Evolutionary conservation across 2,329 filamentous ascomycete genomes (phyloP).

Genomic region (Mycosphaerella sp.): DNA sequence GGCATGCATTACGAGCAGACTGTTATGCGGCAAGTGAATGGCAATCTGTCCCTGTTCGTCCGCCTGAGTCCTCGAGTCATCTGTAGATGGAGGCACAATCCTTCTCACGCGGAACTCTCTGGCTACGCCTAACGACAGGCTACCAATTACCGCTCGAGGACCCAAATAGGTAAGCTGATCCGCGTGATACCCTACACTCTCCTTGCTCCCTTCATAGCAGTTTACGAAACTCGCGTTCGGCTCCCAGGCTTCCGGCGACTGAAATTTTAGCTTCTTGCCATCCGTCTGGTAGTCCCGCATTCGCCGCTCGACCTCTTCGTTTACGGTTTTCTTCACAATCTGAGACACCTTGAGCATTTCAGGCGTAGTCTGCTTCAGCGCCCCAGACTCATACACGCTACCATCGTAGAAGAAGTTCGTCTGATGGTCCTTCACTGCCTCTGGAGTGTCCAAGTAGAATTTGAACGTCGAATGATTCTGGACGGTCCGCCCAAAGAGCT

Average conservation of each 20-base stretch:
- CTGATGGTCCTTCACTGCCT: constrained; percentile 63
- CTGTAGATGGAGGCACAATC: constrained; percentile 51
- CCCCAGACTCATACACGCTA: constrained; percentile 55
- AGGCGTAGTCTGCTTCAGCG: constrained; percentile 67
- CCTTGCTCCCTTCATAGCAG: constrained; percentile 73
- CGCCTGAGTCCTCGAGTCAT: constrained; percentile 35
- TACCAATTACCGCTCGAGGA: constrained; percentile 80
- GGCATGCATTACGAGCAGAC: constrained; percentile 88
- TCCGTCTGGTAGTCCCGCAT: constrained; percentile 62
- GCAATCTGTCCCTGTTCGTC: constrained; percentile 79
- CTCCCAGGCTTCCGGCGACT: constrained; percentile 65
- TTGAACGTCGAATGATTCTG: constrained; percentile 75
- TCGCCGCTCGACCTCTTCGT: constrained; percentile 64
- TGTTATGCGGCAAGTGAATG: constrained; percentile 92
- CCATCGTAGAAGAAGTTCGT: constrained; percentile 85
- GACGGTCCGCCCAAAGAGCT: constrained; percentile 82
- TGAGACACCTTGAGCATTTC: constrained; percentile 64
- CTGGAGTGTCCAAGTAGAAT: constrained; percentile 72
- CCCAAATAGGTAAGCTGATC: constrained; percentile 93
- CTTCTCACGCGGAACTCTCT: constrained; percentile 83
- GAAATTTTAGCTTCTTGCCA: constrained; percentile 68
- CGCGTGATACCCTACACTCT: constrained; percentile 86
- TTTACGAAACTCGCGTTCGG: constrained; percentile 94
- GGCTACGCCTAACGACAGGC: constrained; percentile 83
- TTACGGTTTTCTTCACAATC: constrained; percentile 68